Base-by-base conservation (phyloP, 2,329 filamentous ascomycete species). In the Aspergillus phoenicis region DNA sequence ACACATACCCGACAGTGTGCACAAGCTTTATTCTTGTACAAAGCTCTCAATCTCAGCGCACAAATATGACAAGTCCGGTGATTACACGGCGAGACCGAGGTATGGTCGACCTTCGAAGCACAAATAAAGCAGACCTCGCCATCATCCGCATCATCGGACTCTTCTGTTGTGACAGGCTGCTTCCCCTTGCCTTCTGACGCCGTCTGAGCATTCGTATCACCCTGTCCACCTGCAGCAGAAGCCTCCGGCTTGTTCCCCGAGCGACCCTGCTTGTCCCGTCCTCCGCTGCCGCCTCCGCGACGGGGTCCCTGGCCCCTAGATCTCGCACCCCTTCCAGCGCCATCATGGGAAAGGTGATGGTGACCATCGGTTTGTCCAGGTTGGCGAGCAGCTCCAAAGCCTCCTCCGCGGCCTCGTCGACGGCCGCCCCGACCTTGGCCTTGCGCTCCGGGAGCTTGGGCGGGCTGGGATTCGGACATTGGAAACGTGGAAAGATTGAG, bases 41-140 rank as follows among this genome's bases (percentile, higher is more conserved):
- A 81, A 1, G 94, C 95, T 69, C 95, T 87, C 86, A 98, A 87
- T 62, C 95, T 87, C 68, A 99, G 80, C 8, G 93, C 89, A 77
- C 95, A 99, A 66, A 98, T 97, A 79, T 99, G 95, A 75, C 95
- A 99, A 52, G 94, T 97, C 60, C 91, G 86, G 79, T 99, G 95
- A 77, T 97, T 98, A 79, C 95, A 99, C 20, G 95, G 94, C 33
- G 93, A 88, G 66, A 99, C 87, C 8, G 93, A 90, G 69, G 91
- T 88, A 80, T 98, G 93, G 52, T 90, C 87, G 52, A 99, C 89
- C 2, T 89, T 87, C 66, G 93, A 97, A 59, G 95, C 94, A 78
- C 95, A 99, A 72, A 99, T 99, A 78, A 98, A 98, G 85, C 95
- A 99, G 63, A 97, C 85, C 64, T 97, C 93, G 26, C 84, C 89